Percentiles rank a stretch among this genome's conserved stretches.
Conservation (phyloP, 2,329 filamentous ascomycete species). For the Penicillium expansum region DNA sequence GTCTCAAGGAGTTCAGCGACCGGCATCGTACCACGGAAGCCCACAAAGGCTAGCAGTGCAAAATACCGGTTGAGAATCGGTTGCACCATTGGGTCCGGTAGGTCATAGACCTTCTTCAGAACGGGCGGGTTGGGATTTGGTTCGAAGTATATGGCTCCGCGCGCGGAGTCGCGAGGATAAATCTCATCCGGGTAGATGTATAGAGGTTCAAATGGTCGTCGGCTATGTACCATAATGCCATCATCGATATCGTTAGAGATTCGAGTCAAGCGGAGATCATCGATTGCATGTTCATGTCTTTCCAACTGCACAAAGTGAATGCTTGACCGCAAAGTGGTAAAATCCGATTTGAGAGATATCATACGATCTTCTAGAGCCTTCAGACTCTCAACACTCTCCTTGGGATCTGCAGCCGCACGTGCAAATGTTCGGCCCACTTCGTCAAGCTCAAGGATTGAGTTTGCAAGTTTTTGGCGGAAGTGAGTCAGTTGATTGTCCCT, state of each 20-base stretch:
- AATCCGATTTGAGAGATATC: slow-evolving; percentile 4
- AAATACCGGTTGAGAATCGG: slow-evolving; percentile 27
- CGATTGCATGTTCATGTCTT: slow-evolving; percentile 35
- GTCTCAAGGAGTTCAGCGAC: slow-evolving; percentile 29
- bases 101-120: slow-evolving; percentile 18
- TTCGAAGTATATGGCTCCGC: slow-evolving; percentile 37
- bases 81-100: slow-evolving; percentile 14
- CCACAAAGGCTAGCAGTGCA: slow-evolving; percentile 26
- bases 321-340: background rate
- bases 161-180: slow-evolving; percentile 53
- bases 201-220: slow-evolving; percentile 68
- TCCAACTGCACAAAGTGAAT: slow-evolving; percentile 37
- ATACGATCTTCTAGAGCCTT: slow-evolving; percentile 24
- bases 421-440: slow-evolving; percentile 24
- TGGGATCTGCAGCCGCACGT: slow-evolving; percentile 27
- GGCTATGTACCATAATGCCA: slow-evolving; percentile 65
- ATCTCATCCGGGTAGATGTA: slow-evolving; percentile 59
- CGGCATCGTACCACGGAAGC: slow-evolving; percentile 23
- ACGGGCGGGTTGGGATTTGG: slow-evolving; percentile 27
- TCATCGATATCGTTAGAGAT: slow-evolving; percentile 41
- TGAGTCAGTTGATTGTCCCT: slow-evolving; percentile 27
- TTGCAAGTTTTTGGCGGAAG: slow-evolving; percentile 15
- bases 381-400: slow-evolving; percentile 17
- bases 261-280: slow-evolving; percentile 52
- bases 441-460: slow-evolving; percentile 29